Evolutionary conservation across 2,329 filamentous ascomycete species (phyloP), one percentile per base, ranked within the genome.

Genomic region (Epicoccum sorghinum): DNA sequence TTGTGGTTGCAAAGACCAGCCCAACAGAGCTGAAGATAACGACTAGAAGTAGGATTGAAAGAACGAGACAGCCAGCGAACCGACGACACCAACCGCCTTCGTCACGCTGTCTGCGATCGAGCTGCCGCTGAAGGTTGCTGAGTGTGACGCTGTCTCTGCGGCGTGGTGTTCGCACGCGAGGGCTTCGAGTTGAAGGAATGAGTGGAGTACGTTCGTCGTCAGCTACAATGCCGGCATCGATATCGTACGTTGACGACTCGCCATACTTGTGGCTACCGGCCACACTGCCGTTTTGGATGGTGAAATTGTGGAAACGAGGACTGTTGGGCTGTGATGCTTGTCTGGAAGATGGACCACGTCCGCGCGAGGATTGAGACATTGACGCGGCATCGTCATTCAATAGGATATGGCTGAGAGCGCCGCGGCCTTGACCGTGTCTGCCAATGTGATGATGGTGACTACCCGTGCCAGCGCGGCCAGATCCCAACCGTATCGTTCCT

Each of bases 181-280:
- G 83, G 42, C 85, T 85, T 29, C 89, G 87, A 23, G 86, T 77
- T 1, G 85, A 82, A 8, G 79, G 78, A 12, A 96, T 84, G 39
- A 98, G 81, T 7, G 93, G 95, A 3, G 92, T 95, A 40, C 89
- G 86, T 77, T 97, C 95, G 70, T 96, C 91, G 67, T 96, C 91
- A 35, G 89, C 91, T 8, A 86, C 88, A 39, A 85, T 84, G 52
- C 87, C 86, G 37, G 93, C 91, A 72, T 96, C 92, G 62, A 93
- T 83, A 65, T 96, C 91, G 65, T 92, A 96, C 2, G 82, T 81
- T 14, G 87, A 85, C 58, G 86, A 79, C 59, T 89, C 85, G 23
- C 85, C 83, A 41, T 85, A 77, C 65, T 84, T 87, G 61, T 82
- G 85, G 46, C 60, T 69, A 66, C 78, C 62, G 38, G 67, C 68